phyloP scores from a whole-genome alignment of 306 rosid genomes.

The Rosa lucieae region DNA sequence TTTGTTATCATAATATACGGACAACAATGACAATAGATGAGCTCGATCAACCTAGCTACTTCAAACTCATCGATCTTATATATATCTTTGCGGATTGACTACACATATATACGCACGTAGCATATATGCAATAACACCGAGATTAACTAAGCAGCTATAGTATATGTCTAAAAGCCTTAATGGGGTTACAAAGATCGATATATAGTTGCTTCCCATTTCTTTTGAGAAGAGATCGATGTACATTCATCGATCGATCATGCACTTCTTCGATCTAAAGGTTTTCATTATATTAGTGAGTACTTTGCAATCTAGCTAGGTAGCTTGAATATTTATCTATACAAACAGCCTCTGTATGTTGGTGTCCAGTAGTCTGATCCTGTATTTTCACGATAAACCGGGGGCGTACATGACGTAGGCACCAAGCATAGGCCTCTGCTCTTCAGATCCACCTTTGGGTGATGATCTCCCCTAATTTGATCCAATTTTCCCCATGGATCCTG shows the following conservation, averaged over 20 bases:
- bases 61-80: not conserved
- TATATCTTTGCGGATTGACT: not conserved
- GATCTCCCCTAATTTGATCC: conserved; percentile 41
- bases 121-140: not conserved
- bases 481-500: conserved; percentile 70
- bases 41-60: not conserved
- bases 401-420: conserved; percentile 81
- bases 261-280: not conserved
- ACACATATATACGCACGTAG: not conserved
- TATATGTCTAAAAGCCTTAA: not conserved
- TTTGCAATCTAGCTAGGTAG: not conserved
- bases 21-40: no score
- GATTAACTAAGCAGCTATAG: not conserved
- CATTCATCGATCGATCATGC: not conserved
- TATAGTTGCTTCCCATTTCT: conserved; percentile 9
- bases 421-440: conserved; percentile 82
- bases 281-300: not conserved
- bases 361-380: conserved; percentile 93
- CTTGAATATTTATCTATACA: conserved; percentile 50
- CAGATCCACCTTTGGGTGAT: conserved; percentile 44
- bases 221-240: not conserved
- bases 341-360: conserved; percentile 84
- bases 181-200: not conserved
- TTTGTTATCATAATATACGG: no score
- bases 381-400: conserved; percentile 73